Evolutionary conservation across 352 stramenopile species (phyloP).

Genomic region (Chrysophaeum taylorii): DNA sequence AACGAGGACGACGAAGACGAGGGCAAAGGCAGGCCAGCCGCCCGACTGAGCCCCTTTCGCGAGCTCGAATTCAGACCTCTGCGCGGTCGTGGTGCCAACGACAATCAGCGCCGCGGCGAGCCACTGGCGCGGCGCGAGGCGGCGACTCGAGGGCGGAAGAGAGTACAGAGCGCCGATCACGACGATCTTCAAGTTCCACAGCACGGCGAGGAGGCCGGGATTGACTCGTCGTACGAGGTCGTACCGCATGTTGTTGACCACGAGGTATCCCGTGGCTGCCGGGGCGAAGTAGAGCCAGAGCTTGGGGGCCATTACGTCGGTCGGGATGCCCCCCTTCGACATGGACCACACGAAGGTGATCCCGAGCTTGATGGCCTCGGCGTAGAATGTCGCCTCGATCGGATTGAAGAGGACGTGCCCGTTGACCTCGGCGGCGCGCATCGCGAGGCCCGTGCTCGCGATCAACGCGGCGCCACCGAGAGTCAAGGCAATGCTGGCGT

Average conservation of each 20-base stretch:
- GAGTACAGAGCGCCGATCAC: background rate
- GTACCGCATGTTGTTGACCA: slow-evolving; percentile 4
- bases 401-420: background rate
- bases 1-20: background rate
- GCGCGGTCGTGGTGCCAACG: background rate
- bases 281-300: background rate
- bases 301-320: background rate
- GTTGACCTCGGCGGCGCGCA: slow-evolving; percentile 5
- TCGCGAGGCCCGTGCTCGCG: background rate
- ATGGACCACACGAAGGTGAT: background rate
- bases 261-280: background rate
- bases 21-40: background rate
- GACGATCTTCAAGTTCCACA: slow-evolving; percentile 13
- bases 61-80: no score
- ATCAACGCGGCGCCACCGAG: background rate
- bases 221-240: background rate
- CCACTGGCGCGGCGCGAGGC: background rate
- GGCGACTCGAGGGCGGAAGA: background rate
- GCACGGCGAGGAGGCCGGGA: background rate
- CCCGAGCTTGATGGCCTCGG: background rate
- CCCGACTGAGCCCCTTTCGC: background rate
- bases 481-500: background rate
- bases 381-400: background rate
- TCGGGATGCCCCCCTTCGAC: background rate
- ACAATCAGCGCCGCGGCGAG: background rate